Conservation (phyloP, 1,284 basidiomycete species). For the Jaminaea rosea region DNA sequence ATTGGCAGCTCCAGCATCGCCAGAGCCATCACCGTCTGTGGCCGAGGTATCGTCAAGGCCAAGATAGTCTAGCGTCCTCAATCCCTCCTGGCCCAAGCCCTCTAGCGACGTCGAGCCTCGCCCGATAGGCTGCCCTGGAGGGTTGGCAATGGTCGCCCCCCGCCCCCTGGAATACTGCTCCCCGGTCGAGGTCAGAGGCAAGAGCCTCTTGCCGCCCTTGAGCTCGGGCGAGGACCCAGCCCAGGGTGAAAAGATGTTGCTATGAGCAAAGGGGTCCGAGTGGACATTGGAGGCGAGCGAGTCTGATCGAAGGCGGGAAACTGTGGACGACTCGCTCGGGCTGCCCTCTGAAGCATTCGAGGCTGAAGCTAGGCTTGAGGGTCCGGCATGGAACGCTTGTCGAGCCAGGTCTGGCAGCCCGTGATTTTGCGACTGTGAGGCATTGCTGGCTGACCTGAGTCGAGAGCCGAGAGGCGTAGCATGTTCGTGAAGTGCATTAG, state of each 20-base stretch:
- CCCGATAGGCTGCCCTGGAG: neutral
- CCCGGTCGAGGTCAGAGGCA: neutral
- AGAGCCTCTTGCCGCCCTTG: neutral
- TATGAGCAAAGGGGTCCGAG: neutral
- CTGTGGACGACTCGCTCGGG: neutral
- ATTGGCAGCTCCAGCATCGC: neutral
- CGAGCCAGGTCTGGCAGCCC: too few relatives aligned
- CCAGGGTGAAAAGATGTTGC: neutral
- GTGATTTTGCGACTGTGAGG: neutral
- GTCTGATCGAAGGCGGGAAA: neutral
- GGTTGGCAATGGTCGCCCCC: neutral
- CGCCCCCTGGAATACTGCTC: neutral
- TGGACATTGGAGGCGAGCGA: neutral
- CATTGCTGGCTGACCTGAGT: neutral
- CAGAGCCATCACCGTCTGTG: neutral
- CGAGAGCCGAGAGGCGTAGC: neutral
- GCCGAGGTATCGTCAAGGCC: slow-evolving; percentile 15
- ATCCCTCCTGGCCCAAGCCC: neutral
- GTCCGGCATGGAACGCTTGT: neutral
- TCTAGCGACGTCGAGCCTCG: neutral
- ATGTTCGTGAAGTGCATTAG: neutral
- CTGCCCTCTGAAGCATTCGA: slow-evolving; percentile 22
- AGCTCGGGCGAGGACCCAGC: neutral
- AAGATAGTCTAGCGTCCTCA: slow-evolving; percentile 32
- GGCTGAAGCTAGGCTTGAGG: neutral